phyloP scores from a whole-genome alignment of 257 asterid species.

The Penstemon barbatus region DNA sequence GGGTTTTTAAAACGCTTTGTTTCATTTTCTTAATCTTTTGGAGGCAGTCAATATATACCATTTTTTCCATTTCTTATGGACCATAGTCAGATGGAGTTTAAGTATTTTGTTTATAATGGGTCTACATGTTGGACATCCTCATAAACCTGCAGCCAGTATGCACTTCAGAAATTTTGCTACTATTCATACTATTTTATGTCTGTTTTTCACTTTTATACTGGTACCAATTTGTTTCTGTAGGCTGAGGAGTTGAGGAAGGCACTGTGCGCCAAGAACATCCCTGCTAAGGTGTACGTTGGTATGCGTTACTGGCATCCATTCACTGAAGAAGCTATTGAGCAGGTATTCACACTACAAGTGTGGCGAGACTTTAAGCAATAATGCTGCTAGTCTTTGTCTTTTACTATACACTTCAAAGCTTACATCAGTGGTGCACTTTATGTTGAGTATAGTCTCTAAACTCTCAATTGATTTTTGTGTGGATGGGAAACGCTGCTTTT shows the following conservation, averaged over 20 bases:
- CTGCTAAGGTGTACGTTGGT: slow-evolving; percentile 94
- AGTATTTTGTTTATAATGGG: background rate
- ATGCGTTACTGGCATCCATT: slow-evolving; percentile 99
- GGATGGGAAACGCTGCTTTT: slow-evolving; percentile 17
- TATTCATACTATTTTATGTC: slow-evolving; percentile 20
- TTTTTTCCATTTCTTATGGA: slow-evolving; percentile 12
- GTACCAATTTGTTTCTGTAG: slow-evolving; percentile 43
- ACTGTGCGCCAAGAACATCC: slow-evolving; percentile 66
- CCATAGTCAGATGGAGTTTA: slow-evolving; percentile 5
- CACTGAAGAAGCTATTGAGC: slow-evolving; percentile 97
- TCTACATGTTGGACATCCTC: slow-evolving; percentile 20
- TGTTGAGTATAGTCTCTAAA: slow-evolving; percentile 14
- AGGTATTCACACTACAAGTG: slow-evolving; percentile 43
- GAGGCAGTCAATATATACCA: slow-evolving; percentile 14
- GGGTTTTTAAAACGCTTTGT: slow-evolving; percentile 1
- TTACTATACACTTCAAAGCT: slow-evolving; percentile 11
- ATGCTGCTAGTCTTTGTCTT: slow-evolving; percentile 5
- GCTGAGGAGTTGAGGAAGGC: slow-evolving; percentile 92
- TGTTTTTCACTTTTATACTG: slow-evolving; percentile 24
- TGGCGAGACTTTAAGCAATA: slow-evolving; percentile 11
- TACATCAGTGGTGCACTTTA: background rate
- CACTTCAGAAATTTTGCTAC: background rate
- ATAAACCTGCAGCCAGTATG: slow-evolving; percentile 12
- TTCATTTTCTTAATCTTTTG: slow-evolving; percentile 4
- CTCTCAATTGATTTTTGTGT: slow-evolving; percentile 14